Conservation (phyloP, 192 early-diverging fungal genomes). For the Jimgerdemannia flammicorona region DNA sequence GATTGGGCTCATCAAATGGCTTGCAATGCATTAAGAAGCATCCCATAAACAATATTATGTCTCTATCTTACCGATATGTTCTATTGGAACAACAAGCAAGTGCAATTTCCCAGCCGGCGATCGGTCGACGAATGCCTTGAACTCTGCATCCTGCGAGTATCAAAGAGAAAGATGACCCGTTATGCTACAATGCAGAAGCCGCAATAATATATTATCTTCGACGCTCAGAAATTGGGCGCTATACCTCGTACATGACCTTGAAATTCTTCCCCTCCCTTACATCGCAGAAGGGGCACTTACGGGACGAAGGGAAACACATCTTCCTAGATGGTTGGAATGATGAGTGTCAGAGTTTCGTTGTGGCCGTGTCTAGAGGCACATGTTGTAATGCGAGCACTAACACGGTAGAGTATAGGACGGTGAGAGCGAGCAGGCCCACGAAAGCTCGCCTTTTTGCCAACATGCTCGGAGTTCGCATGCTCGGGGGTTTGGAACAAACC, state of each 20-base stretch:
- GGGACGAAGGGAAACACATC: background rate
- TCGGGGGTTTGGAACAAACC: no score
- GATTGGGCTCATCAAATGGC: no score
- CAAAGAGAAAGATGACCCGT: background rate
- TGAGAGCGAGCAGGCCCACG: background rate
- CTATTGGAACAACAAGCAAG: constrained; percentile 34
- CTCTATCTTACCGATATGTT: constrained; percentile 26
- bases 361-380: background rate
- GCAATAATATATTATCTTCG: background rate
- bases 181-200: background rate
- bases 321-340: background rate
- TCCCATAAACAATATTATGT: background rate
- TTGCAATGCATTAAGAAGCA: background rate
- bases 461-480: no score
- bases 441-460: background rate
- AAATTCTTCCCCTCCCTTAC: background rate
- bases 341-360: background rate
- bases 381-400: background rate
- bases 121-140: constrained; percentile 40
- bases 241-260: background rate
- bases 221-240: no score
- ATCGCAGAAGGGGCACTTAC: constrained; percentile 1
- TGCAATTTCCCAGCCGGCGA: constrained; percentile 35
- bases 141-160: constrained; percentile 28
- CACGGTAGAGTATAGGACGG: background rate